Evolutionary conservation across 305 asterid genomes (phyloP).

Genomic region (Ilex paraguariensis): DNA sequence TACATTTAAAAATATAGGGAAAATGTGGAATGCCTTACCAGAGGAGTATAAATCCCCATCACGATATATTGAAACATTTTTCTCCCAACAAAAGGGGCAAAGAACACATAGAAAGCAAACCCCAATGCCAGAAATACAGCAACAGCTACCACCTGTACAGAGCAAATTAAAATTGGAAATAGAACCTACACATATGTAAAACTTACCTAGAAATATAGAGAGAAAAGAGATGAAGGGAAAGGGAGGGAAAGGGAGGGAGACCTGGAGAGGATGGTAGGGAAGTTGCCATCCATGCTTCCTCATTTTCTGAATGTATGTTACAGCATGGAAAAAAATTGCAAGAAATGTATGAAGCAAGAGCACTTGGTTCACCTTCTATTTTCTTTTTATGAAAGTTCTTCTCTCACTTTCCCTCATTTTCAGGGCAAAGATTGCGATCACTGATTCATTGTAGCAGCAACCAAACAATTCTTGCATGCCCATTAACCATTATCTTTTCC

Average conservation of each 20-base stretch:
- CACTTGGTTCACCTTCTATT: conserved; percentile 10
- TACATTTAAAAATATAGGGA: conserved; percentile 5
- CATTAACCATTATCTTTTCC: conserved; percentile 23
- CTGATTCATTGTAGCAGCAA: conserved; percentile 19
- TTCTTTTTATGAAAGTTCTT: conserved; percentile 6
- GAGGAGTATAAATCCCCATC: conserved; percentile 96
- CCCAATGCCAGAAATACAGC: conserved; percentile 98
- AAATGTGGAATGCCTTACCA: conserved; percentile 29
- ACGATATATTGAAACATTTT: conserved; percentile 69
- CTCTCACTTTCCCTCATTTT: conserved; percentile 41
- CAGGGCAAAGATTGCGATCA: conserved; percentile 39
- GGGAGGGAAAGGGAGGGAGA: conserved; percentile 13
- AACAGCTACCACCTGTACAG: conserved; percentile 91
- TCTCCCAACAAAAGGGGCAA: conserved; percentile 96
- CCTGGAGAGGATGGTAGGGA: conserved; percentile 99
- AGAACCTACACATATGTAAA: background rate
- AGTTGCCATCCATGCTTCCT: conserved; percentile 99
- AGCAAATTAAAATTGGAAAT: background rate
- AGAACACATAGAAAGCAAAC: conserved; percentile 96
- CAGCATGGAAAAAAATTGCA: conserved; percentile 23
- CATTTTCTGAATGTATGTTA: conserved; percentile 41
- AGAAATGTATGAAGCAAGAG: conserved; percentile 12
- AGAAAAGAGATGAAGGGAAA: background rate
- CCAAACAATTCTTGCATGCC: conserved; percentile 50
- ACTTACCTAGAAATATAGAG: background rate